Percentiles rank a stretch among this genome's conserved stretches.
These are phyloP conservation scores for Ambrosiella beaveri DNA, from an alignment of 2,329 filamentous ascomycete genomes.

Conservation along the genomic window DNA sequence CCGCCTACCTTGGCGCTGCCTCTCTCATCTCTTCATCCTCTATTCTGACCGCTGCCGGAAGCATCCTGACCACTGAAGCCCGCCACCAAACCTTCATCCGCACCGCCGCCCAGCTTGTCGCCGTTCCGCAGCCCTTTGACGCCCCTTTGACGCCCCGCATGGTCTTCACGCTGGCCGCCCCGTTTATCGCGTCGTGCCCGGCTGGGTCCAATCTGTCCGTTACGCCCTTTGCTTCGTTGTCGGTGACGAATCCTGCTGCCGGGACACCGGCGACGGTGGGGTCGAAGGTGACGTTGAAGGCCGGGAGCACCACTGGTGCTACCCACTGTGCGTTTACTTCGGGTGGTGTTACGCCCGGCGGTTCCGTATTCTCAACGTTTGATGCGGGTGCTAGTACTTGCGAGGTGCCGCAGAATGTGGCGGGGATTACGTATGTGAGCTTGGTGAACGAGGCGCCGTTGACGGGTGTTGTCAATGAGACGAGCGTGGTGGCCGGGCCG, in stretches of 20 bases:
- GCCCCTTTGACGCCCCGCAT: slow-evolving; percentile 48
- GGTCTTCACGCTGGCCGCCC: slow-evolving; percentile 56
- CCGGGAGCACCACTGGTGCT: slow-evolving; percentile 31
- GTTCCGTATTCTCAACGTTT: slow-evolving; percentile 43
- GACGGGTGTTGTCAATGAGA: slow-evolving; percentile 37
- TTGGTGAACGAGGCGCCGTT: slow-evolving; percentile 38
- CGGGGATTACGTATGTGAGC: slow-evolving; percentile 50
- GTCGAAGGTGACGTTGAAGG: slow-evolving; percentile 29
- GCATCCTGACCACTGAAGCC: slow-evolving; percentile 56
- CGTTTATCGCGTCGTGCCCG: slow-evolving; percentile 57
- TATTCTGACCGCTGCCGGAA: slow-evolving; percentile 48
- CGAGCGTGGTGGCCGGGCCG: slow-evolving; percentile 48
- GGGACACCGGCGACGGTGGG: slow-evolving; percentile 23
- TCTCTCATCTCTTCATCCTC: slow-evolving; percentile 41
- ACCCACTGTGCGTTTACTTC: slow-evolving; percentile 52
- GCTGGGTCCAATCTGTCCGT: slow-evolving; percentile 44
- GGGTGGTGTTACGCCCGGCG: slow-evolving; percentile 36
- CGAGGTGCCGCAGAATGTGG: slow-evolving; percentile 41
- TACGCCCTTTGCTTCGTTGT: slow-evolving; percentile 42
- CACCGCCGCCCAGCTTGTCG: slow-evolving; percentile 35
- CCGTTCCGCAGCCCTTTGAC: slow-evolving; percentile 53
- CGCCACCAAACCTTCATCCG: slow-evolving; percentile 61
- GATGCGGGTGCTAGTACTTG: slow-evolving; percentile 34
- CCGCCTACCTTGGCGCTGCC: slow-evolving; percentile 56
- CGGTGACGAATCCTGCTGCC: slow-evolving; percentile 29